Conservation (phyloP, 2,329 filamentous ascomycete species). For the Colletotrichum spinosum region DNA sequence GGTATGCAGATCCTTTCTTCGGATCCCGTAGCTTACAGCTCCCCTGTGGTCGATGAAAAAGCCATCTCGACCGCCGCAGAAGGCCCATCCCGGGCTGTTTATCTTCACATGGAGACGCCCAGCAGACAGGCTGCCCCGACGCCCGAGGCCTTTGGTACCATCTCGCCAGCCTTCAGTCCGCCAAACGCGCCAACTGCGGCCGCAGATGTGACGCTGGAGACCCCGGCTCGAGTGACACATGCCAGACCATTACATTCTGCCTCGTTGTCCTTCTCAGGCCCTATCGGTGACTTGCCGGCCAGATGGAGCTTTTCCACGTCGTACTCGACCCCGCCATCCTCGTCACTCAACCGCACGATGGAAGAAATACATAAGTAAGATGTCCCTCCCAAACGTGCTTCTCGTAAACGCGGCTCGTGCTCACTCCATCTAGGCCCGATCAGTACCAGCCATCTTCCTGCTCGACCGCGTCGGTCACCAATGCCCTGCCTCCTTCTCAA, state of each 20-base stretch:
- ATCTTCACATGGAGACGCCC: slow-evolving; percentile 19
- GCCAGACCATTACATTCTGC: slow-evolving; percentile 34
- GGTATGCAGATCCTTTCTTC: slow-evolving; percentile 64
- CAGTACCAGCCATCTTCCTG: slow-evolving; percentile 57
- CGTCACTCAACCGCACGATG: slow-evolving; percentile 46
- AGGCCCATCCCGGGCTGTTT: background rate
- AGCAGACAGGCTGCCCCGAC: slow-evolving; percentile 1
- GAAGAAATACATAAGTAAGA: slow-evolving; percentile 62
- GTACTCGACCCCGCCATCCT: slow-evolving; percentile 60
- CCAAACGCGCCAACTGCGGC: background rate
- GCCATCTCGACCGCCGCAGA: slow-evolving; percentile 11
- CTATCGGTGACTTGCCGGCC: slow-evolving; percentile 65
- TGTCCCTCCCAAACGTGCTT: slow-evolving; percentile 2
- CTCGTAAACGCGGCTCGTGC: background rate
- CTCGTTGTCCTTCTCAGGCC: slow-evolving; percentile 55
- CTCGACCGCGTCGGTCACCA: slow-evolving; percentile 49
- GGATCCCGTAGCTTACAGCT: slow-evolving; percentile 50
- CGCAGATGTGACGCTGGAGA: slow-evolving; percentile 11
- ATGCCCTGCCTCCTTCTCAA: slow-evolving; percentile 49
- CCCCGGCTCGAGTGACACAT: slow-evolving; percentile 24
- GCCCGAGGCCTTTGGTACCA: slow-evolving; percentile 1
- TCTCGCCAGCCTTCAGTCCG: slow-evolving; percentile 18
- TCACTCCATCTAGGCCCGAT: slow-evolving; percentile 51
- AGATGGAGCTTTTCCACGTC: slow-evolving; percentile 67
- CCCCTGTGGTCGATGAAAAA: slow-evolving; percentile 41